Evolutionary conservation across 2,329 filamentous ascomycete species (phyloP).

Genomic region (Cladophialophora bantiana): DNA sequence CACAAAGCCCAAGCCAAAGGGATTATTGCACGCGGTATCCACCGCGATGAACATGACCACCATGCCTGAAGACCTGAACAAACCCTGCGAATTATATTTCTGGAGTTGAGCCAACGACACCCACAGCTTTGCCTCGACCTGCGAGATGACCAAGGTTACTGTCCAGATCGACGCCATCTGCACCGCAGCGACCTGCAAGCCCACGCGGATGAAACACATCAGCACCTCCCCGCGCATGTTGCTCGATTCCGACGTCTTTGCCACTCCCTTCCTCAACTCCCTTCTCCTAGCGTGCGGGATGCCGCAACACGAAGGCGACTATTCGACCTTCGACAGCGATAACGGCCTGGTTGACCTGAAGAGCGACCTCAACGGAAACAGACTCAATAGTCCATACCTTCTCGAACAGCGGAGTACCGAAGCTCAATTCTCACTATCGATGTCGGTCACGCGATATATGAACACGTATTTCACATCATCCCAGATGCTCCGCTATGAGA

Average conservation of each 20-base stretch:
- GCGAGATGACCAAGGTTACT: conserved; percentile 13
- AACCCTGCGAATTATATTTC: conserved; percentile 21
- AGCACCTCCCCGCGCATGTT: conserved; percentile 25
- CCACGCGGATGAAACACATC: conserved; percentile 21
- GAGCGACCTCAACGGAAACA: background rate
- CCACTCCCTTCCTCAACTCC: conserved; percentile 21
- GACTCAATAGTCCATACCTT: background rate
- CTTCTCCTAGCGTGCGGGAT: conserved; percentile 17
- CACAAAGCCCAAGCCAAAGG: conserved; percentile 13
- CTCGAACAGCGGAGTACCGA: background rate
- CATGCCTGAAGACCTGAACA: background rate
- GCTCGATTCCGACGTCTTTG: conserved; percentile 31
- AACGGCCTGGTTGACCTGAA: conserved; percentile 17
- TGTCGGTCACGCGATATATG: conserved; percentile 22
- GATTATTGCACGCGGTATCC: conserved; percentile 8
- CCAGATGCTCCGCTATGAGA: conserved; percentile 16
- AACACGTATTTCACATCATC: conserved; percentile 31
- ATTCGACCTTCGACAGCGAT: conserved; percentile 9
- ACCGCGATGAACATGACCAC: conserved; percentile 26
- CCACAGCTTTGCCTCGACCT: conserved; percentile 14
- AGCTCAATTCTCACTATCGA: conserved; percentile 7
- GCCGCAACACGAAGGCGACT: conserved; percentile 13
- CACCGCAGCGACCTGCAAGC: conserved; percentile 23
- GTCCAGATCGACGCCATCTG: conserved; percentile 23
- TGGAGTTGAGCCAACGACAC: conserved; percentile 23